Conservation (phyloP, 2,329 filamentous ascomycete genomes). For the Ophiostoma angusticollis region DNA sequence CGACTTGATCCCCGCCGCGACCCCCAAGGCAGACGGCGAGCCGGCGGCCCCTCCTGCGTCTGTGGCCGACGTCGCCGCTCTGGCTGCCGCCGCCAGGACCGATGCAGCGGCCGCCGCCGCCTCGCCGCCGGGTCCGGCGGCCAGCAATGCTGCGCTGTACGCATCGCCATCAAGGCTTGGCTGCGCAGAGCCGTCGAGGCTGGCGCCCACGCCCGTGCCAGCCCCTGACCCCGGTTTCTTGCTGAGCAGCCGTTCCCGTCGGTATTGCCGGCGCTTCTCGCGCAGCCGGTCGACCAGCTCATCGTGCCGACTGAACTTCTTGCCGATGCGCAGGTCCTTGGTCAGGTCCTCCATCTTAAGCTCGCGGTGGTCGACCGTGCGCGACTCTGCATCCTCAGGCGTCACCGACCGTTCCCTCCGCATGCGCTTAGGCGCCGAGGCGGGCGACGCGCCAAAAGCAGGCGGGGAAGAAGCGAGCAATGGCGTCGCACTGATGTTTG, state of each 20-base stretch:
- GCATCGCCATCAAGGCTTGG: too few species aligned
- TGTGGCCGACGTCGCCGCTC: neutral
- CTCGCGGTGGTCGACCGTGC: slow-evolving; percentile 50
- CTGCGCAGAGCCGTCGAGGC: too few species aligned
- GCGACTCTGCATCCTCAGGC: slow-evolving; percentile 49
- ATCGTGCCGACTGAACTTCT: slow-evolving; percentile 61
- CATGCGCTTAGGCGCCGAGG: slow-evolving; percentile 15
- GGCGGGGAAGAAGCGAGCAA: too few species aligned
- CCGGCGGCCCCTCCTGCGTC: too few species aligned
- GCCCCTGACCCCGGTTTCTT: slow-evolving; percentile 20
- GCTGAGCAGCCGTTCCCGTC: slow-evolving; percentile 24
- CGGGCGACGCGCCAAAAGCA: too few species aligned
- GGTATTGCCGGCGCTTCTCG: slow-evolving; percentile 23
- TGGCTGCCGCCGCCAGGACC: slow-evolving; percentile 6
- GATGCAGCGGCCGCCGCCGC: slow-evolving; percentile 8
- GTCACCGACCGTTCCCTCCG: slow-evolving; percentile 36
- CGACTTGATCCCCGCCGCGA: neutral
- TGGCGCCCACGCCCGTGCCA: slow-evolving; percentile 9
- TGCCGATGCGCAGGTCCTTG: slow-evolving; percentile 56
- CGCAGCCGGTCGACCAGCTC: slow-evolving; percentile 57
- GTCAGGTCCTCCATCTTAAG: slow-evolving; percentile 64
- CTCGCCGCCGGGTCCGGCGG: neutral
- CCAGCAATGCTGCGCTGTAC: neutral
- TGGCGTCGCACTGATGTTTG: neutral
- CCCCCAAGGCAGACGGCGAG: neutral